These are phyloP conservation scores for Neobulgaria alba DNA, from an alignment of 2,329 filamentous ascomycete species.

Conservation along the genomic window DNA sequence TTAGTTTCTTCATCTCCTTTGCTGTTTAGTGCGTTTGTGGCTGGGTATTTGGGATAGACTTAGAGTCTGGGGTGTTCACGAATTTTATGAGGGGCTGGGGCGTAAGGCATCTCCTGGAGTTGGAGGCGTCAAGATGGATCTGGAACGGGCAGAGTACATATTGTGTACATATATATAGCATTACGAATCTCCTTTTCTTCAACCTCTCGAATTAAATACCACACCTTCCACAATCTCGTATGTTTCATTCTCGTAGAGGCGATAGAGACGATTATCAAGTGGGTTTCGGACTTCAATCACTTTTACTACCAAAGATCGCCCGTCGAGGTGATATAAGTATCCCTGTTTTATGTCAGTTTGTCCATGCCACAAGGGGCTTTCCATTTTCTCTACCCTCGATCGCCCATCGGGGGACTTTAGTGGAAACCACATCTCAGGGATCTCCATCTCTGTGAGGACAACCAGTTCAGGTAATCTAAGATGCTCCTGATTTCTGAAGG, in stretches of 20 bases:
- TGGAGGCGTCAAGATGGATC: background rate
- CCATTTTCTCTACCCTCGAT: background rate
- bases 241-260: background rate
- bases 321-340: conserved; percentile 4
- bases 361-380: too few species aligned
- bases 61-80: background rate
- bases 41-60: conserved; percentile 1
- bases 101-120: background rate
- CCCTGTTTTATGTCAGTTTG: conserved; percentile 2
- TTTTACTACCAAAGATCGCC: conserved; percentile 3
- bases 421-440: conserved; percentile 5
- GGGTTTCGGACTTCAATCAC: background rate
- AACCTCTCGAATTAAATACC: background rate
- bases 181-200: background rate
- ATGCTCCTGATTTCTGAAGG: background rate
- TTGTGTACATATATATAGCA: background rate
- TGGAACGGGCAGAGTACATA: background rate
- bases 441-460: conserved; percentile 2
- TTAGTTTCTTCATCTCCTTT: background rate
- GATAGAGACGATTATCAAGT: background rate
- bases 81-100: background rate
- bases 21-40: conserved; percentile 1
- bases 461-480: conserved; percentile 1
- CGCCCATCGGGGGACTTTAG: background rate
- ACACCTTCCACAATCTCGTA: background rate